Evolutionary conservation across 1,139 yeast species (phyloP).

Genomic region (Pichia kudriavzevii): DNA sequence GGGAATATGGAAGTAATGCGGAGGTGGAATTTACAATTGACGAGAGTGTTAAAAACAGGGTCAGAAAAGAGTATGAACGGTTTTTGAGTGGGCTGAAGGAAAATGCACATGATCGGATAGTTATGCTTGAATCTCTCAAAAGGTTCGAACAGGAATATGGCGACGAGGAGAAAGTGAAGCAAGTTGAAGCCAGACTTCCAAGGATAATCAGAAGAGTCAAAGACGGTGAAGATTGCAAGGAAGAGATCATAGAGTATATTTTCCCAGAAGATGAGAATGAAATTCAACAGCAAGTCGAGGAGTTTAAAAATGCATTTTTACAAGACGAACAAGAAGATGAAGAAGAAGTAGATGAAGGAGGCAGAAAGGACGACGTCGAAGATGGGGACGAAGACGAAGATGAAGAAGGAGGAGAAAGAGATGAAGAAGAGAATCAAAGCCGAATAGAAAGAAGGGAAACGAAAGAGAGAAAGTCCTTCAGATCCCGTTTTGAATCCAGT

Average conservation of each 20-base stretch:
- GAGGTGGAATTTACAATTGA: conserved; percentile 39
- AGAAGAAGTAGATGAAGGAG: conserved; percentile 36
- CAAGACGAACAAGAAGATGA: conserved; percentile 47
- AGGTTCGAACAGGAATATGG: conserved; percentile 67
- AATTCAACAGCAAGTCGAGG: conserved; percentile 16
- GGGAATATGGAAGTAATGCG: conserved; percentile 29
- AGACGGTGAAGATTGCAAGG: conserved; percentile 35
- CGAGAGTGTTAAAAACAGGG: conserved; percentile 42
- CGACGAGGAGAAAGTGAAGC: conserved; percentile 29
- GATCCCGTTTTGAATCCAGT: conserved; percentile 24
- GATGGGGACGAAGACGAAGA: conserved; percentile 27
- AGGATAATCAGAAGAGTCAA: conserved; percentile 42
- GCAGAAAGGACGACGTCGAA: conserved; percentile 32
- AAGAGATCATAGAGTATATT: conserved; percentile 55
- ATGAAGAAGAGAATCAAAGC: conserved; percentile 28
- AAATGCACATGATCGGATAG: conserved; percentile 33
- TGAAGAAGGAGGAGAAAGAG: conserved; percentile 44
- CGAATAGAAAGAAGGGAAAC: no score
- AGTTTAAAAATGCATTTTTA: conserved; percentile 26
- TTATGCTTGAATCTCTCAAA: conserved; percentile 55
- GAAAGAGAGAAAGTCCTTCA: conserved; percentile 14
- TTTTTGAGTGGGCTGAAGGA: conserved; percentile 44
- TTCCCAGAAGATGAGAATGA: conserved; percentile 56
- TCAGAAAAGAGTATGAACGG: conserved; percentile 49
- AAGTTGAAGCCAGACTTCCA: conserved; percentile 48